A percentile compares a stretch with the other conserved stretches of the same genome.
phyloP scores from a whole-genome alignment of 345 rosid species.

The Gossypium turneri region DNA sequence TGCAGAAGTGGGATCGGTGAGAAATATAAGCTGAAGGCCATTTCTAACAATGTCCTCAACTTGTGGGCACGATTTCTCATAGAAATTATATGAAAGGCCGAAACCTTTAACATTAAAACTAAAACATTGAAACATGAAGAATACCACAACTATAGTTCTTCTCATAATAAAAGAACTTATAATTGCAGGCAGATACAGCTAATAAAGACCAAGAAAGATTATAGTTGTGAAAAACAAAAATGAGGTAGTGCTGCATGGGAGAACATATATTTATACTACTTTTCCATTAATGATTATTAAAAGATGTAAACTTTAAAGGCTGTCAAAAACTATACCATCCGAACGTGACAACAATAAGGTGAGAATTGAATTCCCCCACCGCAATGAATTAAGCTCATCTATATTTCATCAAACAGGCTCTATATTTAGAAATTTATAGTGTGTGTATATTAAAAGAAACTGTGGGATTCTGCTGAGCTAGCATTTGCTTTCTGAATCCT shows the following conservation, averaged over 20 bases:
- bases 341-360: neutral
- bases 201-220: neutral
- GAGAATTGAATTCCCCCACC: neutral
- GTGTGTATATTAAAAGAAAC: neutral
- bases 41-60: conserved; percentile 35
- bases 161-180: neutral
- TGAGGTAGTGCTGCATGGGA: neutral
- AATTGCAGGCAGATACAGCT: neutral
- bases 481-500: neutral
- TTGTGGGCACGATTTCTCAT: conserved; percentile 40
- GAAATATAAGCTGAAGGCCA: conserved; percentile 28
- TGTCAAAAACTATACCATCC: neutral
- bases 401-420: neutral
- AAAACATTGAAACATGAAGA: conserved; percentile 2
- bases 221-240: neutral
- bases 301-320: neutral
- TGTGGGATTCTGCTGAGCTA: neutral
- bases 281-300: neutral
- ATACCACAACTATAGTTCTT: conserved; percentile 5
- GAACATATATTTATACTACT: neutral
- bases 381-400: neutral
- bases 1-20: conserved; percentile 38
- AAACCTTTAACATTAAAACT: conserved; percentile 10
- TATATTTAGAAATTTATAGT: neutral
- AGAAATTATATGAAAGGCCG: conserved; percentile 32